Evolutionary conservation across 192 early-diverging fungal genomes (phyloP).

Genomic region (Allomyces javanicus): DNA sequence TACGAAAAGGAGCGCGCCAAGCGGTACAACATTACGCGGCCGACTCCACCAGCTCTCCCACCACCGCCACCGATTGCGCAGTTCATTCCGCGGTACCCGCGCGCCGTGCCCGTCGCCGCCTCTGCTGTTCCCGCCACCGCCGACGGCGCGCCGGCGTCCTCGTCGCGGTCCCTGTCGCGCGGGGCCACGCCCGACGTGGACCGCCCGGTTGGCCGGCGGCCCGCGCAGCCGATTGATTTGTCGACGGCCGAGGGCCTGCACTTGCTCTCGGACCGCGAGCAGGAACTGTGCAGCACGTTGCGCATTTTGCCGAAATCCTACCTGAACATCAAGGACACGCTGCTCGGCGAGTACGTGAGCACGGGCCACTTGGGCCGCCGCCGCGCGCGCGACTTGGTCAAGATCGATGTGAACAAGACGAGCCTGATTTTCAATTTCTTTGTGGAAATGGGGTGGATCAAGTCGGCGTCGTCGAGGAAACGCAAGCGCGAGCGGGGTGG

Average conservation of each 20-base stretch:
- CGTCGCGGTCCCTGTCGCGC: neutral
- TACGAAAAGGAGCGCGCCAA: constrained; percentile 50
- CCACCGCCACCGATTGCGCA: too few relatives aligned
- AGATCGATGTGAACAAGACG: constrained; percentile 84
- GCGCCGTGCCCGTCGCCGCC: neutral
- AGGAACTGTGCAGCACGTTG: constrained; percentile 56
- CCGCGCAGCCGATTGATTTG: constrained; percentile 53
- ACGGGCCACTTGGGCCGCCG: constrained; percentile 48
- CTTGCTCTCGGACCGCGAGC: constrained; percentile 58
- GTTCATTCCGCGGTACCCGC: neutral
- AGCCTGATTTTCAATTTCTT: constrained; percentile 81
- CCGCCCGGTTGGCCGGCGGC: constrained; percentile 1
- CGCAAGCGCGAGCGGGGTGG: too few relatives aligned
- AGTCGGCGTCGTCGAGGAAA: constrained; percentile 4
- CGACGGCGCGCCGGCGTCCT: neutral
- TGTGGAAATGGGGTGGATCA: constrained; percentile 81
- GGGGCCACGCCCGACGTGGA: neutral
- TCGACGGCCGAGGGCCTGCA: constrained; percentile 66
- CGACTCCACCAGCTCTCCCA: too few relatives aligned
- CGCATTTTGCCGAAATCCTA: constrained; percentile 78
- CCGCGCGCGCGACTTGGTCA: constrained; percentile 64
- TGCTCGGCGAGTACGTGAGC: constrained; percentile 62
- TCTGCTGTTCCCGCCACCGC: neutral
- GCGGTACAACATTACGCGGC: constrained; percentile 1
- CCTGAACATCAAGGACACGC: constrained; percentile 75